Percentiles rank a stretch among this genome's conserved stretches.
These are phyloP conservation scores for Fusarium austroafricanum DNA, from an alignment of 2,329 filamentous ascomycete species.

Conservation along the genomic window DNA sequence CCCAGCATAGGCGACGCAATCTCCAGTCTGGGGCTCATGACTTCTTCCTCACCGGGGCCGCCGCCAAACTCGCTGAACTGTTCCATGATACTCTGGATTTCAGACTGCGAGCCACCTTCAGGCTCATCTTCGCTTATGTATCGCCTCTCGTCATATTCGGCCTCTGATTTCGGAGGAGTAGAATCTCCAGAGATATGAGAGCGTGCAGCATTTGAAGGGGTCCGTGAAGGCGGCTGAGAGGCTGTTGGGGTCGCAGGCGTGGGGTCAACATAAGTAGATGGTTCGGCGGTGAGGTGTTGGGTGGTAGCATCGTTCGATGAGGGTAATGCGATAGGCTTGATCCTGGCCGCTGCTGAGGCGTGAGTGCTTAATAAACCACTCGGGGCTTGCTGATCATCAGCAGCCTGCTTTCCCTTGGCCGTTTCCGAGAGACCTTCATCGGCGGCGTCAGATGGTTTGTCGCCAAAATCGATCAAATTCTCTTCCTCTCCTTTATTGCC, in stretches of 20 bases:
- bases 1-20: constrained; percentile 82
- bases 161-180: constrained; percentile 65
- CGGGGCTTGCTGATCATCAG: constrained; percentile 22
- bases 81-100: constrained; percentile 98
- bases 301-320: constrained; percentile 51
- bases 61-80: constrained; percentile 85
- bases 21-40: constrained; percentile 91
- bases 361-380: constrained; percentile 48
- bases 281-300: constrained; percentile 62
- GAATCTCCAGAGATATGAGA: constrained; percentile 56
- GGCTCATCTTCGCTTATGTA: constrained; percentile 71
- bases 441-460: constrained; percentile 15
- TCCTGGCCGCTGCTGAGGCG: constrained; percentile 61
- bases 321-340: constrained; percentile 59
- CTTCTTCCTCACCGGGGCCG: constrained; percentile 80
- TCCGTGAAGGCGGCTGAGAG: constrained; percentile 69
- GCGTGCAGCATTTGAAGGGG: constrained; percentile 66
- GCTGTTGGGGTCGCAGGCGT: constrained; percentile 67
- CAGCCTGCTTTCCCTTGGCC: constrained; percentile 45
- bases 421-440: constrained; percentile 23
- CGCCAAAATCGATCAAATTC: constrained; percentile 41
- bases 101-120: constrained; percentile 78
- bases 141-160: constrained; percentile 68
- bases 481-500: constrained; percentile 8
- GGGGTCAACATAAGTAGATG: constrained; percentile 65